A percentile compares a stretch with the other conserved stretches of the same genome.
These are phyloP conservation scores for Suillus brevipes DNA, from an alignment of 768 basidiomycete species.

Conservation along the genomic window DNA sequence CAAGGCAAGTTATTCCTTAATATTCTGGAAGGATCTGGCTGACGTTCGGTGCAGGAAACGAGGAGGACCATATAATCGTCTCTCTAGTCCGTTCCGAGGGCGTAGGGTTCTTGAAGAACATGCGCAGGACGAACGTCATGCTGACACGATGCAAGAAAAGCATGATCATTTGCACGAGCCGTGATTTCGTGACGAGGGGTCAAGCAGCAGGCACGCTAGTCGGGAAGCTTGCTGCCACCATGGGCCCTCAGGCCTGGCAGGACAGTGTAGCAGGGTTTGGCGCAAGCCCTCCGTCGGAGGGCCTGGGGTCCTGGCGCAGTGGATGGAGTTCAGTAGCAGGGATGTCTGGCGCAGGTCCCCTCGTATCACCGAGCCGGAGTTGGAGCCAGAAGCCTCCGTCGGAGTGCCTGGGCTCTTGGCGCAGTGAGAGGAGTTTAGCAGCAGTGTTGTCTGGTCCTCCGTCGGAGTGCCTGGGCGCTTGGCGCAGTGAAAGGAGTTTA, in stretches of 20 bases:
- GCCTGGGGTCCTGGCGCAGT: too few relatives aligned
- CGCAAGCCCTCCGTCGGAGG: too few relatives aligned
- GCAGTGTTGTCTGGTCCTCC: too few relatives aligned
- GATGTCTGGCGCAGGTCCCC: too few relatives aligned
- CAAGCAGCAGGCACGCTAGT: slow-evolving; percentile 23
- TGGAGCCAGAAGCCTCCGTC: too few relatives aligned
- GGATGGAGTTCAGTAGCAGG: too few relatives aligned
- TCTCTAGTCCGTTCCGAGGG: slow-evolving; percentile 61
- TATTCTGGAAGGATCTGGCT: slow-evolving; percentile 11
- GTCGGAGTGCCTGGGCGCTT: too few relatives aligned
- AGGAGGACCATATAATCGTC: slow-evolving; percentile 71
- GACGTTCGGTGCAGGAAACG: slow-evolving; percentile 58
- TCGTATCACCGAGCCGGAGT: too few relatives aligned
- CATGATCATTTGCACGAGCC: slow-evolving; percentile 70
- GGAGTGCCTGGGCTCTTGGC: too few relatives aligned
- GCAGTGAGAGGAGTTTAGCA: too few relatives aligned
- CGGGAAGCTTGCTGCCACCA: slow-evolving; percentile 21
- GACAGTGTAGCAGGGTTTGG: neutral
- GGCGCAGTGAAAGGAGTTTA: too few relatives aligned
- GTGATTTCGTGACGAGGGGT: slow-evolving; percentile 21
- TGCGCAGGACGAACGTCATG: slow-evolving; percentile 81
- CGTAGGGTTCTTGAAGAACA: slow-evolving; percentile 64
- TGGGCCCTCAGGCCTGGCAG: slow-evolving; percentile 18
- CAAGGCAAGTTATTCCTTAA: slow-evolving; percentile 32
- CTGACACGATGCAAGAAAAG: slow-evolving; percentile 70